A percentile compares a stretch with the other conserved stretches of the same genome.
Evolutionary conservation across 768 basidiomycete species (phyloP).

Genomic region (Trametes elegans): DNA sequence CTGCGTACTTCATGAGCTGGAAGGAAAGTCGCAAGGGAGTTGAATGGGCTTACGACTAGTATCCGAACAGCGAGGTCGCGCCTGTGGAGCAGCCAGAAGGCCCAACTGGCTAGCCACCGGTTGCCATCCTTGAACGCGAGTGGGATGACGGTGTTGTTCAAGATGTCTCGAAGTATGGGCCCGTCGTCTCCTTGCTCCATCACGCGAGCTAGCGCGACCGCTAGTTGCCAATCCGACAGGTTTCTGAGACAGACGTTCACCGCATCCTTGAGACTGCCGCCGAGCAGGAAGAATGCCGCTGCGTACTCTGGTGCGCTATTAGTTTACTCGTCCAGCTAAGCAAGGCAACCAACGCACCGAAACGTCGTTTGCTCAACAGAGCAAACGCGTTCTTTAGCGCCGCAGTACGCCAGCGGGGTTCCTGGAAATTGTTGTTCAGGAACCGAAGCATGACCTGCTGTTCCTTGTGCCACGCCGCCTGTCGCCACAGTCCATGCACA

Average conservation of each 20-base stretch:
- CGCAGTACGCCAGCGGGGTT: constrained; percentile 85
- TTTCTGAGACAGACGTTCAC: constrained; percentile 88
- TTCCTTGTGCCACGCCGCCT: constrained; percentile 91
- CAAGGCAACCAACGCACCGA: constrained; percentile 68
- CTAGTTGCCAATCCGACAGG: constrained; percentile 87
- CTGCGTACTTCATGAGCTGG: constrained; percentile 33
- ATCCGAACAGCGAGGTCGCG: constrained; percentile 89
- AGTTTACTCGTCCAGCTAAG: background rate
- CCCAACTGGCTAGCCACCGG: constrained; percentile 93
- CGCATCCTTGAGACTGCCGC: constrained; percentile 85
- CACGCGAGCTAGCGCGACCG: constrained; percentile 80
- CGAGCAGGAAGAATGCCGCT: constrained; percentile 96
- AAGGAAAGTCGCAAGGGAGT: background rate
- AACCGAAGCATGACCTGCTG: constrained; percentile 90
- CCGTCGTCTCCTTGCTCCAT: constrained; percentile 83
- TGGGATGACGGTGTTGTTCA: constrained; percentile 77
- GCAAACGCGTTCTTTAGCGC: constrained; percentile 97
- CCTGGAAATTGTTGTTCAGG: constrained; percentile 82
- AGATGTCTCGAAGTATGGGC: constrained; percentile 65
- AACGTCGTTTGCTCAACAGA: constrained; percentile 85
- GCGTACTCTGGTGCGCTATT: constrained; percentile 71
- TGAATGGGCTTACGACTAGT: constrained; percentile 59
- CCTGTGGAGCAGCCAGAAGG: constrained; percentile 90
- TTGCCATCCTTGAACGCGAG: constrained; percentile 85
- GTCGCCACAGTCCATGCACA: constrained; percentile 94